These are phyloP conservation scores for Cryptosporidium parvum DNA, from an alignment of 169 alveolate genomes.

Conservation along the genomic window DNA sequence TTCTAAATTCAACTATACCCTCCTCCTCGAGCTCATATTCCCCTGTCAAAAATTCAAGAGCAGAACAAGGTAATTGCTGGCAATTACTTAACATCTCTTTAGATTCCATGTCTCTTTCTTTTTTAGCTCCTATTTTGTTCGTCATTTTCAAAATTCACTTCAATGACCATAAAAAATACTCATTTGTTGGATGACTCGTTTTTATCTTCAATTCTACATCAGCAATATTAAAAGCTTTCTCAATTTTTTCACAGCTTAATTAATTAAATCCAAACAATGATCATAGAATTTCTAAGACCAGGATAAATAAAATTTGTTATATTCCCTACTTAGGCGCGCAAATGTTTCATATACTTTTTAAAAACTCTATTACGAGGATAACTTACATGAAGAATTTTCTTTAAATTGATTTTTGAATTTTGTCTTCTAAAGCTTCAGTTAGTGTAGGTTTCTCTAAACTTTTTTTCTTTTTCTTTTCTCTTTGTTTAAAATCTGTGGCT, in stretches of 20 bases:
- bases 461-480: not conserved
- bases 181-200: constrained; percentile 40
- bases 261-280: constrained; percentile 46
- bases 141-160: constrained; percentile 30
- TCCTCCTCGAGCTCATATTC: constrained; percentile 53
- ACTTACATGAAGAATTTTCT: constrained; percentile 33
- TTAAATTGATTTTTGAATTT: not conserved
- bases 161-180: constrained; percentile 24
- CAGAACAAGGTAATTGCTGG: constrained; percentile 10
- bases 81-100: constrained; percentile 4
- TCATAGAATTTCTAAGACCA: constrained; percentile 3
- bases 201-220: constrained; percentile 19
- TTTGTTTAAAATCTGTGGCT: not conserved
- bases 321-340: constrained; percentile 23
- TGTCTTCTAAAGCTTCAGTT: not conserved
- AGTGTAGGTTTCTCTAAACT: not conserved
- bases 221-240: constrained; percentile 21
- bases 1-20: constrained; percentile 28
- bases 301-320: constrained; percentile 16
- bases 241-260: not conserved
- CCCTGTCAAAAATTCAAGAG: constrained; percentile 61
- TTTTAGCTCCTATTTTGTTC: constrained; percentile 3
- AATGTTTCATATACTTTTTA: not conserved
- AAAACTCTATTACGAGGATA: constrained; percentile 55
- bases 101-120: constrained; percentile 22